These are phyloP conservation scores for Colletotrichum theobromicola DNA, from an alignment of 2,329 filamentous ascomycete genomes.

Conservation along the genomic window DNA sequence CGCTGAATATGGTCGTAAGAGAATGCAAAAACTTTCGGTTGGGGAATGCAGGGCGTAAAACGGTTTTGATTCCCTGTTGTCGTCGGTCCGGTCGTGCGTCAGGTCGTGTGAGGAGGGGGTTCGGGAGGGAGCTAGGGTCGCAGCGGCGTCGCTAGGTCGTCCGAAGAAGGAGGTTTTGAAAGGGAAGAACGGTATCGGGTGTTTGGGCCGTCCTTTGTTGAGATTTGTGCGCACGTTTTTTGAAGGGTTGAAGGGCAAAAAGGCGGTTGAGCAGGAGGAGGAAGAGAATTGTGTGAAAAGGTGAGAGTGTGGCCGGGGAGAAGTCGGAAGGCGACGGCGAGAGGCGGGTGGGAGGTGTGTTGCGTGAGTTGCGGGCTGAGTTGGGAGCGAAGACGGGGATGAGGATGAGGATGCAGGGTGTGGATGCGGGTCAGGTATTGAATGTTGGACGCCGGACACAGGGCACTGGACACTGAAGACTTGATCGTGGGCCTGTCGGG, in stretches of 20 bases:
- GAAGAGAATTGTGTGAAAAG: neutral
- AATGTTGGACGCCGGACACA: neutral
- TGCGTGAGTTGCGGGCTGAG: conserved; percentile 7
- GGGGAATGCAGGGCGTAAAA: neutral
- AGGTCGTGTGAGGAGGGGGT: conserved; percentile 5
- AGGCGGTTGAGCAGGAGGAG: neutral
- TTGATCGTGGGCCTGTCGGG: conserved; percentile 11
- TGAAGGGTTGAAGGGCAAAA: neutral
- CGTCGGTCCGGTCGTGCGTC: neutral
- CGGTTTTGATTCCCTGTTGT: neutral
- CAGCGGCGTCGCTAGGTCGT: conserved; percentile 4
- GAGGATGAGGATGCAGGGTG: neutral
- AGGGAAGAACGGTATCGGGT: conserved; percentile 8
- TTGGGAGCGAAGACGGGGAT: neutral
- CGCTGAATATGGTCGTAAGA: neutral
- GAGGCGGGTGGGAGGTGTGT: conserved; percentile 10
- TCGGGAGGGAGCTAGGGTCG: conserved; percentile 10
- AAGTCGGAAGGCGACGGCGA: conserved; percentile 4
- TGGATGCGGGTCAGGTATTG: neutral
- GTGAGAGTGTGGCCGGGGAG: neutral
- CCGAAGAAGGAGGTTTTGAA: conserved; percentile 3
- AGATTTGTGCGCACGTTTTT: neutral
- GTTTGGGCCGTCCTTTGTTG: neutral
- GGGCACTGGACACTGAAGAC: neutral
- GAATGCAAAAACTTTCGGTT: neutral